A percentile compares a stretch with the other conserved stretches of the same genome.
Evolutionary conservation across 2,329 filamentous ascomycete genomes (phyloP).

Genomic region (Pseudocercospora ulei): DNA sequence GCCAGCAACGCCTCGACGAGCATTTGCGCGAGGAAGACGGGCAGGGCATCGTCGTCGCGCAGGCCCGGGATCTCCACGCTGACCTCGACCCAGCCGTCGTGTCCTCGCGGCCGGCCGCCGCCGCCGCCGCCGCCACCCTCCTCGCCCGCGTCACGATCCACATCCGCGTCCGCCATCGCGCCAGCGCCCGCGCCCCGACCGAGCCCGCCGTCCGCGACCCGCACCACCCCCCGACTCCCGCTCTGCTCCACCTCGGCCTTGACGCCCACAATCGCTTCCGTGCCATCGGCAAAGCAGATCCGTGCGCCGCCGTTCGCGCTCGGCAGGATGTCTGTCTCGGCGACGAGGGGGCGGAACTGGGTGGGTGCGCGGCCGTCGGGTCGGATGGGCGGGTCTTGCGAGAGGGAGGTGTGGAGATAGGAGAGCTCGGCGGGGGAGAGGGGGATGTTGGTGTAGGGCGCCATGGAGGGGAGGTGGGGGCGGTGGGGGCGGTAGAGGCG

Average conservation of each 20-base stretch:
- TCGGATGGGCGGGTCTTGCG: conserved; percentile 71
- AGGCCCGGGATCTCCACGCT: conserved; percentile 83
- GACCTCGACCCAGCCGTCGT: conserved; percentile 76
- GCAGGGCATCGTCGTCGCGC: conserved; percentile 81
- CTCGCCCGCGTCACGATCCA: conserved; percentile 39
- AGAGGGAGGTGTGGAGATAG: conserved; percentile 82
- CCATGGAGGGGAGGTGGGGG: conserved; percentile 41
- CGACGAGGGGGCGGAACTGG: conserved; percentile 82
- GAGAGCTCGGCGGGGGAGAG: conserved; percentile 93
- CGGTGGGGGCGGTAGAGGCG: no score
- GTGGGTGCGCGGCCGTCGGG: conserved; percentile 73
- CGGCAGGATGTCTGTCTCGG: conserved; percentile 82
- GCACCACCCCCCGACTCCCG: conserved; percentile 25
- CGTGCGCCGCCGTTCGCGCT: conserved; percentile 85
- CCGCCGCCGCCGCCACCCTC: conserved; percentile 32
- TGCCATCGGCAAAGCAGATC: conserved; percentile 88
- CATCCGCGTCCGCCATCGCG: conserved; percentile 30
- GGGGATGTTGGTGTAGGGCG: conserved; percentile 52
- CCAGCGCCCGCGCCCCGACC: conserved; percentile 17
- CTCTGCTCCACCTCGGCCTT: conserved; percentile 89
- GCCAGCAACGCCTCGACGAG: conserved; percentile 74
- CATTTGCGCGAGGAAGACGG: conserved; percentile 80
- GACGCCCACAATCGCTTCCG: conserved; percentile 88
- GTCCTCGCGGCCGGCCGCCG: conserved; percentile 33
- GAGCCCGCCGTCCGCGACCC: conserved; percentile 16